Conservation (phyloP, 352 stramenopile species). For the Aphanomyces cochlioides region DNA sequence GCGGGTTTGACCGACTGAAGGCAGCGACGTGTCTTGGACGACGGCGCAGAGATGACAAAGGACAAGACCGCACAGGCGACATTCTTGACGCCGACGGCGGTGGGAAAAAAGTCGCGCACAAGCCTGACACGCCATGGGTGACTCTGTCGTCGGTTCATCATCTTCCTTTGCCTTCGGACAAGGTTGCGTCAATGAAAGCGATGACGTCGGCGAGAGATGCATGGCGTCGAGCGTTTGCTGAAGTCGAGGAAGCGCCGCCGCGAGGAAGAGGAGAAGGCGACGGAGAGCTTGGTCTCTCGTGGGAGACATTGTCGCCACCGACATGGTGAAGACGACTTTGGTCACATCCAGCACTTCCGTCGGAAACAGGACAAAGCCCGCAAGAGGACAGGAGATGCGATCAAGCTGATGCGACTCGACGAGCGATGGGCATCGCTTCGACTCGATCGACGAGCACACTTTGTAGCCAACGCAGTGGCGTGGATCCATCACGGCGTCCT, state of each 20-base stretch:
- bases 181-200: slow-evolving; percentile 55
- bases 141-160: slow-evolving; percentile 43
- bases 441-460: slow-evolving; percentile 65
- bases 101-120: slow-evolving; percentile 69
- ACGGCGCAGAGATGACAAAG: slow-evolving; percentile 73
- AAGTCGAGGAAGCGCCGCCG: slow-evolving; percentile 31
- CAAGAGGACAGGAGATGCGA: slow-evolving; percentile 54
- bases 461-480: slow-evolving; percentile 48
- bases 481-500: slow-evolving; percentile 5
- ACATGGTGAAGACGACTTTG: slow-evolving; percentile 78
- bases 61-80: slow-evolving; percentile 66
- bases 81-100: slow-evolving; percentile 66
- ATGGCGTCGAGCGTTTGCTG: slow-evolving; percentile 37
- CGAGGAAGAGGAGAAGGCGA: slow-evolving; percentile 23
- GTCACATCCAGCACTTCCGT: slow-evolving; percentile 55
- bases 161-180: slow-evolving; percentile 49
- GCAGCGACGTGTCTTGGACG: slow-evolving; percentile 65
- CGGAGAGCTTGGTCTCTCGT: slow-evolving; percentile 26
- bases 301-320: slow-evolving; percentile 34
- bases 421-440: slow-evolving; percentile 60
- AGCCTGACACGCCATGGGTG: slow-evolving; percentile 44
- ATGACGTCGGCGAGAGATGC: slow-evolving; percentile 47
- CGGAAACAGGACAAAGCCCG: slow-evolving; percentile 64
- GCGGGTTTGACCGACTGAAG: slow-evolving; percentile 56
- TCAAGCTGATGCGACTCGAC: slow-evolving; percentile 56